Base-by-base conservation (phyloP, 1,284 basidiomycete genomes). In the Phylloporus sp. region DNA sequence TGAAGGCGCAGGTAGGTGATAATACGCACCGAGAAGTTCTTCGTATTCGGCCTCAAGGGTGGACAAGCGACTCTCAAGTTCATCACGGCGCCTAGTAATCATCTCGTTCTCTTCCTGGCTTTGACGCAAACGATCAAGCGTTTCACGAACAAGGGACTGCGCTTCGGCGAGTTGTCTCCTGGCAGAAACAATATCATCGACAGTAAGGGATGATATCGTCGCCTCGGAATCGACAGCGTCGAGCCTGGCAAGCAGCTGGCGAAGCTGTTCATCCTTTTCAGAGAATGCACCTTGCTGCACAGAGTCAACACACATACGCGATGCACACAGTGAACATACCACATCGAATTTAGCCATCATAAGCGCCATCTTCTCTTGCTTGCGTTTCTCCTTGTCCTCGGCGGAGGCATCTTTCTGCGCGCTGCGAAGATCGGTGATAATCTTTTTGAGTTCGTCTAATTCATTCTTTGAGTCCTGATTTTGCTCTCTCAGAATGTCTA, bases 291-390 rank as follows among this genome's bases (percentile, higher is more conserved):
- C 93, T 81, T 95, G 90, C 87, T 92, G 70, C 58, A 55, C 22
- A 8, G 37, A 60, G 40, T 77, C 39, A 72, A 60, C 32, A 7
- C 11, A 24, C 60, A 18, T 17, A 47, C 37, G 22, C 20, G 2
- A 52, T 49, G 22, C 28, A 52, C 60, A 57, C 42, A 60, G 56
- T 46, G 70, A 58, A 75, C 90, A 74, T 72, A 96, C 95, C 70
- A 92, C 88, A 81, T 96, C 96, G 73, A 99, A 98, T 79, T 98
- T 97, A 66, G 96, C 95, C 96, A 99, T 98, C 95, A 99, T 98
- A 69, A 97, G 84, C n/a, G 94, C 96, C 92, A 99, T 95, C 86
- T 98, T 98, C 81, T 98, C 97, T 73, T 98, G 96, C 80, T 98
- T 99, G 78, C 95, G 90, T 84, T 95, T 97, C 84, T 99, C 97